phyloP scores from a whole-genome alignment of 1,284 basidiomycete species.

The Ceratobasidium sp. region DNA sequence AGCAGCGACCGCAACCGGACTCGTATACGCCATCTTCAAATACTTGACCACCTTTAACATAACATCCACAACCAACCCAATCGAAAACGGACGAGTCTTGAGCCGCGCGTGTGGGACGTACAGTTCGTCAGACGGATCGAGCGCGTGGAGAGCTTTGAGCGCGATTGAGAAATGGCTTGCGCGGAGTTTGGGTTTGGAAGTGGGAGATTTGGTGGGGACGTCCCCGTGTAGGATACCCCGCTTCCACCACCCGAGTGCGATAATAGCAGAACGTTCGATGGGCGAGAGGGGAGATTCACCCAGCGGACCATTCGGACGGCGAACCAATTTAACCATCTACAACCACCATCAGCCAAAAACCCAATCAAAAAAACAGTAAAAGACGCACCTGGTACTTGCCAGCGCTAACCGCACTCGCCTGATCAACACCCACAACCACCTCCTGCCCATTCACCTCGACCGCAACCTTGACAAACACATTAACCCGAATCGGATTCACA shows the following conservation, averaged over 20 bases:
- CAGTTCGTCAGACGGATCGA: constrained; percentile 5
- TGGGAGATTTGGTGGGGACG: not conserved
- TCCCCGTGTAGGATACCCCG: not conserved
- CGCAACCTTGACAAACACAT: constrained; percentile 41
- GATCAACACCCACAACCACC: constrained; percentile 34
- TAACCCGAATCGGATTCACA: constrained; percentile 1
- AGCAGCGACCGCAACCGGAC: not conserved
- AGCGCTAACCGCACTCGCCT: constrained; percentile 16
- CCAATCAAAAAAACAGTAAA: not conserved
- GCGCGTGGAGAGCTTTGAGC: constrained; percentile 12
- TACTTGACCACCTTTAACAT: constrained; percentile 11
- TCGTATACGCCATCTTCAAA: not conserved
- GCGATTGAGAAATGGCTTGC: constrained; percentile 34
- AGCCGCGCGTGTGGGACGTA: not conserved
- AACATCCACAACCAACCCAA: not conserved
- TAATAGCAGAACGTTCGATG: constrained; percentile 6
- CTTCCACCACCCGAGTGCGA: constrained; percentile 23
- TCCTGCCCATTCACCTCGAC: constrained; percentile 27
- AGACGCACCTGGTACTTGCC: constrained; percentile 30
- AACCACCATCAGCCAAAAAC: not conserved
- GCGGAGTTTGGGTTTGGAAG: not conserved
- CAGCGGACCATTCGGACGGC: not conserved
- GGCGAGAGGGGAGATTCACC: constrained; percentile 19
- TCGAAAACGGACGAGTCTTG: not conserved
- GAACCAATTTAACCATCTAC: constrained; percentile 13